These are phyloP conservation scores for Chytriomyces sp. DNA, from an alignment of 192 early-diverging fungal genomes.

Conservation along the genomic window DNA sequence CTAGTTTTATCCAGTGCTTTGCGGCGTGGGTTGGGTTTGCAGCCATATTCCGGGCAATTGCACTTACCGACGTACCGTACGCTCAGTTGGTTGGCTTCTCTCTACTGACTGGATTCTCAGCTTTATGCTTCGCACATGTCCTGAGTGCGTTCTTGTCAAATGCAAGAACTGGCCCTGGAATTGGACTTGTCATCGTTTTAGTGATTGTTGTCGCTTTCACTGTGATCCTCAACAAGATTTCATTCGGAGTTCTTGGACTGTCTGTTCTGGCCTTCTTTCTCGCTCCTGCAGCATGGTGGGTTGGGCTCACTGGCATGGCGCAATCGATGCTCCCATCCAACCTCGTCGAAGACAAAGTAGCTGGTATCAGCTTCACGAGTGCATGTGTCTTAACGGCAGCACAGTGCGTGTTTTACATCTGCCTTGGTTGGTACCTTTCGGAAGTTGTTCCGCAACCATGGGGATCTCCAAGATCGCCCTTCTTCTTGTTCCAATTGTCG, in stretches of 20 bases:
- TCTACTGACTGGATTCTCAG: slow-evolving; percentile 3
- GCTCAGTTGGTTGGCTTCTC: background rate
- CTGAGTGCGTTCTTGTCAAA: slow-evolving; percentile 19
- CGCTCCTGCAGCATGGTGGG: slow-evolving; percentile 8
- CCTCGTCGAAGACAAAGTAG: background rate
- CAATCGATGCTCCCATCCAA: background rate
- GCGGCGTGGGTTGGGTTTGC: slow-evolving; percentile 9
- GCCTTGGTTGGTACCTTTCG: slow-evolving; percentile 57
- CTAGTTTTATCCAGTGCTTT: slow-evolving; percentile 7
- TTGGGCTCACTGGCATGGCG: background rate
- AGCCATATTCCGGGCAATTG: background rate
- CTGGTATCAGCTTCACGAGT: slow-evolving; percentile 5
- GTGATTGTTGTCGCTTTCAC: background rate
- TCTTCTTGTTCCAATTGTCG: slow-evolving; percentile 49
- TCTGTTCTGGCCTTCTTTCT: slow-evolving; percentile 2
- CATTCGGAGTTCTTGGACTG: background rate
- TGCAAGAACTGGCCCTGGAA: slow-evolving; percentile 16
- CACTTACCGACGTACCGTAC: background rate
- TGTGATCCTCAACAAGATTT: background rate
- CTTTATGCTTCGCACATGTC: slow-evolving; percentile 20
- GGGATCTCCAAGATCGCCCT: slow-evolving; percentile 39
- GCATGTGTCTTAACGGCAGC: background rate
- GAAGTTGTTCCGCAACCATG: slow-evolving; percentile 48
- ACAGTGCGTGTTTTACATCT: slow-evolving; percentile 44
- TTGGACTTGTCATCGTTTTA: slow-evolving; percentile 12